phyloP scores from a whole-genome alignment of 129 eudicot species.

The Pittosporum tobira region DNA sequence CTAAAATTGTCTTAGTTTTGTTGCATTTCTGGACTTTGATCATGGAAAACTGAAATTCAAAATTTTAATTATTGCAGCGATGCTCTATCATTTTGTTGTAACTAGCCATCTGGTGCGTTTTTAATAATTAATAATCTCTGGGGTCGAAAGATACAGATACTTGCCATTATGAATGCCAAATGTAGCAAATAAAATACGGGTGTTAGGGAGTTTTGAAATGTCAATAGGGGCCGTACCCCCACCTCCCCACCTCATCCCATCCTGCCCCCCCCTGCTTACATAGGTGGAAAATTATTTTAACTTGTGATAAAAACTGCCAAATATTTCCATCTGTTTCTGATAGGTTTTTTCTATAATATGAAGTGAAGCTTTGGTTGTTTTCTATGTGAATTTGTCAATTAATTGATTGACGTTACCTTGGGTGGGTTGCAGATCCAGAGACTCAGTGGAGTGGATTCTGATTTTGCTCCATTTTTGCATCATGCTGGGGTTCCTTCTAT shows the following conservation, averaged over 20 bases:
- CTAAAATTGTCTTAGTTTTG: background rate
- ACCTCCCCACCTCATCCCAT: too few relatives aligned
- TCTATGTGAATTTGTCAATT: constrained; percentile 2
- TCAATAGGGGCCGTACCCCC: too few relatives aligned
- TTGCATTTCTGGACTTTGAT: background rate
- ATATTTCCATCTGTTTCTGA: background rate
- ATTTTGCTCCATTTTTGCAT: constrained; percentile 91
- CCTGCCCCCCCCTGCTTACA: too few relatives aligned
- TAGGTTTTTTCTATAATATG: background rate
- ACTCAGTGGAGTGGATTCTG: constrained; percentile 78
- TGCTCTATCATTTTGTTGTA: background rate
- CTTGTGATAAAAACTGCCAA: background rate
- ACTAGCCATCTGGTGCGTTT: background rate
- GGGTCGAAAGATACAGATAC: too few relatives aligned
- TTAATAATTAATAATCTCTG: too few relatives aligned
- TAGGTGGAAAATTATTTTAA: background rate
- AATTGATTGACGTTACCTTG: constrained; percentile 8
- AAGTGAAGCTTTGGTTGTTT: background rate
- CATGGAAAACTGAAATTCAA: background rate
- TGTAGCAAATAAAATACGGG: too few relatives aligned
- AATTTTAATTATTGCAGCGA: background rate
- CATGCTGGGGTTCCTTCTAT: constrained; percentile 90
- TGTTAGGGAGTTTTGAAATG: too few relatives aligned
- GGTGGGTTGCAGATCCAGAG: constrained; percentile 64
- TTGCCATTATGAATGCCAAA: too few relatives aligned